These are phyloP conservation scores for Spathaspora sp. DNA, from an alignment of 1,139 yeast species.

Conservation along the genomic window DNA sequence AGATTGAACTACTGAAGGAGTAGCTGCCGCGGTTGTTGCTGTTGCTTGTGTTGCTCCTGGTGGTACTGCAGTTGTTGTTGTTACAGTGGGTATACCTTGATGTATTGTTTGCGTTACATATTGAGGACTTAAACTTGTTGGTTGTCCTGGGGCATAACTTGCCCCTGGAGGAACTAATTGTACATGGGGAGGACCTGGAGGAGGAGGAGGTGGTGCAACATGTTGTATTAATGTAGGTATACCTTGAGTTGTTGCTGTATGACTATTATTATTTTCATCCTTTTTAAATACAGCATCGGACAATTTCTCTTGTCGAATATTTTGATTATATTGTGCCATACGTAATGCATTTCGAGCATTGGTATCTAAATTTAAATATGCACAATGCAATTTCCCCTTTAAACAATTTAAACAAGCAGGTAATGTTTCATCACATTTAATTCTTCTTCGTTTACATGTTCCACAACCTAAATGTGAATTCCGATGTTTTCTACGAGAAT, in stretches of 20 bases:
- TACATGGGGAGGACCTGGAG: neutral
- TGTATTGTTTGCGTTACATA: conserved; percentile 1
- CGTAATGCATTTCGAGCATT: conserved; percentile 51
- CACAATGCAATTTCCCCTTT: conserved; percentile 58
- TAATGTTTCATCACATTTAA: conserved; percentile 65
- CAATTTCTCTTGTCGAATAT: conserved; percentile 32
- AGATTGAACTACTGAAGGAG: conserved; percentile 22
- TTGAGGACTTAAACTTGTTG: neutral
- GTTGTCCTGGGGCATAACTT: conserved; percentile 1
- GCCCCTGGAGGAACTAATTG: neutral
- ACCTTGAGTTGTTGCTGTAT: neutral
- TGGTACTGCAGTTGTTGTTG: neutral
- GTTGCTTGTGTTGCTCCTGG: conserved; percentile 6
- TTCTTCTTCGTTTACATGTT: conserved; percentile 64
- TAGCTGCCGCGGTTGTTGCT: conserved; percentile 5
- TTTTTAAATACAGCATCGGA: conserved; percentile 14
- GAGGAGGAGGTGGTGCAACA: conserved; percentile 2
- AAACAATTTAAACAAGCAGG: conserved; percentile 62
- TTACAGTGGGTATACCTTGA: conserved; percentile 5
- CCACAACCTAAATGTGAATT: conserved; percentile 66
- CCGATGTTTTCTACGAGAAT: conserved; percentile 58
- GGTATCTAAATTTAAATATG: conserved; percentile 50
- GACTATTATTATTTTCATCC: conserved; percentile 6
- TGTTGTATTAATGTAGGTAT: conserved; percentile 1
- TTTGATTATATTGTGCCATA: conserved; percentile 52